Evolutionary conservation across 2,329 filamentous ascomycete genomes (phyloP).

Genomic region (Fusarium acutatum): DNA sequence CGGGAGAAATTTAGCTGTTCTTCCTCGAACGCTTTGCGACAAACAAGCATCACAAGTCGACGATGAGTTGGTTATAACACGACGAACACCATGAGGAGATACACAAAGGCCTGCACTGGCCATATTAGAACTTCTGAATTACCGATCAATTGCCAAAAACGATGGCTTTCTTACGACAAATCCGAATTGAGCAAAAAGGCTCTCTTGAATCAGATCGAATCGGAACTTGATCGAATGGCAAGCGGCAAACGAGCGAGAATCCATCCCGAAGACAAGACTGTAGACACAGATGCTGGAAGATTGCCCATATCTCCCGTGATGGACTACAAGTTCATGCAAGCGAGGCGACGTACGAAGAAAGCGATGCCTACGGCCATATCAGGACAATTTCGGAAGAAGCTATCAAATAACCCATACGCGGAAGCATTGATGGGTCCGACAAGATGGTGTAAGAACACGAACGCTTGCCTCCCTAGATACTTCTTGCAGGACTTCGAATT

Average conservation of each 20-base stretch:
- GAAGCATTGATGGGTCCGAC: slow-evolving; percentile 68
- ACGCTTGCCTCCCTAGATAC: slow-evolving; percentile 61
- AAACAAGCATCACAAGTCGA: background rate
- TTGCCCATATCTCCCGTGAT: slow-evolving; percentile 65
- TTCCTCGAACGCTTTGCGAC: background rate
- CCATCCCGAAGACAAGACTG: slow-evolving; percentile 51
- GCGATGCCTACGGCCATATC: slow-evolving; percentile 39
- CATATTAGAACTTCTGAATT: slow-evolving; percentile 4
- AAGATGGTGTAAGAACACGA: slow-evolving; percentile 63
- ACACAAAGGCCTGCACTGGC: slow-evolving; percentile 27
- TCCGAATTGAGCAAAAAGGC: slow-evolving; percentile 41
- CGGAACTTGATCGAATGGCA: slow-evolving; percentile 43
- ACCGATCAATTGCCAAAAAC: slow-evolving; percentile 22
- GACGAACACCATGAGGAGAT: slow-evolving; percentile 42
- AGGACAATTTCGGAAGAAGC: slow-evolving; percentile 63
- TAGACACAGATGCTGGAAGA: slow-evolving; percentile 55
- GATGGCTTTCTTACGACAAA: slow-evolving; percentile 48
- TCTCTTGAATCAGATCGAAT: slow-evolving; percentile 45
- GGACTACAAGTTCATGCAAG: slow-evolving; percentile 59
- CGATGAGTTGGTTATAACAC: slow-evolving; percentile 28
- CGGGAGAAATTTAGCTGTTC: slow-evolving; percentile 3
- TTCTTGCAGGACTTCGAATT: slow-evolving; percentile 71
- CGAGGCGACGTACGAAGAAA: slow-evolving; percentile 54
- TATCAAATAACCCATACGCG: slow-evolving; percentile 71
- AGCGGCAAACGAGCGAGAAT: slow-evolving; percentile 47